A percentile compares a stretch with the other conserved stretches of the same genome.
These are phyloP conservation scores for Aspergillus sp. DNA, from an alignment of 2,329 filamentous ascomycete species.

Conservation along the genomic window DNA sequence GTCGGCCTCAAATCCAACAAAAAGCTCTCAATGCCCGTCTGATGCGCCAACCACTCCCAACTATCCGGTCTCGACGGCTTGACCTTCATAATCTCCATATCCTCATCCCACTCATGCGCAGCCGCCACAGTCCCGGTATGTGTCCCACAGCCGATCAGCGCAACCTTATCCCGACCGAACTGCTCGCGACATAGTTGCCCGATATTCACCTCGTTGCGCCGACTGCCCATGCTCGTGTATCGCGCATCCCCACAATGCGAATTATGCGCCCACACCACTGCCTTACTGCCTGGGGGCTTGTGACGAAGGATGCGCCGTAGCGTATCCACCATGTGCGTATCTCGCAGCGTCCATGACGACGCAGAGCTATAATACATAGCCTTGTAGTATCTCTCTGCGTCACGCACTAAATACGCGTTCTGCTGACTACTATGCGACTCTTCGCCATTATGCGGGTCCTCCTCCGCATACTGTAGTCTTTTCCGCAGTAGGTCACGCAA, in stretches of 20 bases:
- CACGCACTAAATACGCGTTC: constrained; percentile 53
- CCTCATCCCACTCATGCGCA: constrained; percentile 53
- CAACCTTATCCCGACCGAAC: constrained; percentile 44
- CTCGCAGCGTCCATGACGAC: constrained; percentile 55
- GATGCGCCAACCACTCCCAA: constrained; percentile 54
- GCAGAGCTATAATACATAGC: constrained; percentile 54
- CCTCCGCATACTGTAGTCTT: constrained; percentile 44
- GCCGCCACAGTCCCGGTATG: constrained; percentile 56
- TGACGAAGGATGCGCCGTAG: constrained; percentile 48
- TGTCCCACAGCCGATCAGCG: constrained; percentile 51
- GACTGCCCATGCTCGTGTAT: constrained; percentile 51
- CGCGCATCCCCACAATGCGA: constrained; percentile 58
- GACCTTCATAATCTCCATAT: constrained; percentile 54
- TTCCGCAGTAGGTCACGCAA: constrained; percentile 47
- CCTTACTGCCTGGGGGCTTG: constrained; percentile 44
- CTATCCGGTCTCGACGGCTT: constrained; percentile 49
- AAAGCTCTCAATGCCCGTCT: constrained; percentile 49
- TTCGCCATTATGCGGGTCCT: constrained; percentile 42
- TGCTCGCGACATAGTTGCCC: constrained; percentile 55
- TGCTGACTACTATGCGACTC: constrained; percentile 54
- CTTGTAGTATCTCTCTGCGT: constrained; percentile 55
- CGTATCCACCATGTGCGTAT: constrained; percentile 56
- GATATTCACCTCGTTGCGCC: constrained; percentile 52
- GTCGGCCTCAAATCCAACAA: constrained; percentile 49
- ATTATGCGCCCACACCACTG: constrained; percentile 58